These are phyloP conservation scores for Fragaria vesca DNA, from an alignment of 306 rosid genomes.

Conservation along the genomic window DNA sequence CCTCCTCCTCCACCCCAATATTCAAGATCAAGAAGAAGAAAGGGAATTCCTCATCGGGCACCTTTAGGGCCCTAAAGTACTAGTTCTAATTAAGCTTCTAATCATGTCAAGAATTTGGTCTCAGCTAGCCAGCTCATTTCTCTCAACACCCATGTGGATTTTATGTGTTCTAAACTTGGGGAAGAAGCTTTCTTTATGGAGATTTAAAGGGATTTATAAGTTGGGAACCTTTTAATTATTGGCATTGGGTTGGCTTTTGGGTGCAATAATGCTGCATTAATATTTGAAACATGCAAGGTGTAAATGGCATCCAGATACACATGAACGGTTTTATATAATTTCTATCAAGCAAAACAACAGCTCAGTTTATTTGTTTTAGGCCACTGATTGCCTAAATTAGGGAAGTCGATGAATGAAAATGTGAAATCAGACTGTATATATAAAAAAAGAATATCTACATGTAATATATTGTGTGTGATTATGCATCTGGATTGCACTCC, in stretches of 20 bases:
- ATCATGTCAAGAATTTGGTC: conserved; percentile 21
- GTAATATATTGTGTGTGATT: background rate
- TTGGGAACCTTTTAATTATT: conserved; percentile 23
- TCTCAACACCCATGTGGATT: conserved; percentile 38
- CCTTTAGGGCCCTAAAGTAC: conserved; percentile 51
- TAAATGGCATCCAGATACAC: conserved; percentile 29
- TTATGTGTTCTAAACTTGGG: conserved; percentile 35
- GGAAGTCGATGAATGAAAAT: background rate
- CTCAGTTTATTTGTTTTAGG: background rate
- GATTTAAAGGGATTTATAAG: conserved; percentile 14
- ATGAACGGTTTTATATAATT: conserved; percentile 35
- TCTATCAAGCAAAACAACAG: conserved; percentile 9
- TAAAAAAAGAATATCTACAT: background rate
- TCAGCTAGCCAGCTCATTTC: conserved; percentile 42
- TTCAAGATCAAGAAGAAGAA: conserved; percentile 71
- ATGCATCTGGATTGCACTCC: background rate
- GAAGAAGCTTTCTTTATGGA: conserved; percentile 40
- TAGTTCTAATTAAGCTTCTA: background rate
- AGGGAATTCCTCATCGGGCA: conserved; percentile 68
- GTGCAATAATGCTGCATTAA: conserved; percentile 47
- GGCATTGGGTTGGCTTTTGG: conserved; percentile 30
- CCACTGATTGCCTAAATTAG: background rate
- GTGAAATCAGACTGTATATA: background rate
- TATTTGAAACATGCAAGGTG: conserved; percentile 42
- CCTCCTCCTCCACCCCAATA: conserved; percentile 2